Conservation (phyloP, 169 alveolate genomes). For the Cytauxzoon felis region DNA sequence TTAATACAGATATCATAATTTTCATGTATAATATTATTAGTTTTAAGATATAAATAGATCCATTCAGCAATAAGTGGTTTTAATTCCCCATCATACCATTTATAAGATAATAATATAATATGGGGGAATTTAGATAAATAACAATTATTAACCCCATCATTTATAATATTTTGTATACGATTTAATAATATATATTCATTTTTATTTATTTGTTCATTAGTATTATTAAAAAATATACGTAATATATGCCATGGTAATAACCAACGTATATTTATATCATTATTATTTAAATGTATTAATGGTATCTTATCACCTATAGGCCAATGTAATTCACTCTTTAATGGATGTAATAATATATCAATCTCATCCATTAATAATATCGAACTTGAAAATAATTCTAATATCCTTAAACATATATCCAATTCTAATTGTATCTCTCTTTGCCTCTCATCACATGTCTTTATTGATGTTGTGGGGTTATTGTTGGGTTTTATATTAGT, state of each 20-base stretch:
- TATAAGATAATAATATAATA: slow-evolving; percentile 41
- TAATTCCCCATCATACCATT: slow-evolving; percentile 56
- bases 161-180: slow-evolving; percentile 28
- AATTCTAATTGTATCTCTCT: slow-evolving; percentile 52
- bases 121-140: slow-evolving; percentile 69
- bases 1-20: slow-evolving; percentile 63
- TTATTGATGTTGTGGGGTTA: neutral
- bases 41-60: slow-evolving; percentile 62
- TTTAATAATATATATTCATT: slow-evolving; percentile 25
- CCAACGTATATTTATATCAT: slow-evolving; percentile 71
- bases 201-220: slow-evolving; percentile 30
- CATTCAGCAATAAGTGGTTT: slow-evolving; percentile 79
- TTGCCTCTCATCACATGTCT: slow-evolving; percentile 23
- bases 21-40: slow-evolving; percentile 63
- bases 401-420: slow-evolving; percentile 62
- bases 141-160: slow-evolving; percentile 45
- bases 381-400: slow-evolving; percentile 71
- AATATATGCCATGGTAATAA: slow-evolving; percentile 82
- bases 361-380: slow-evolving; percentile 86
- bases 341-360: slow-evolving; percentile 86
- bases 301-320: slow-evolving; percentile 84
- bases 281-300: slow-evolving; percentile 29
- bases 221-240: slow-evolving; percentile 65
- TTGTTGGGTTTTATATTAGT: neutral
- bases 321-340: slow-evolving; percentile 90